Base-by-base conservation (phyloP, 129 eudicot species). In the Gnaphalium uliginosum region DNA sequence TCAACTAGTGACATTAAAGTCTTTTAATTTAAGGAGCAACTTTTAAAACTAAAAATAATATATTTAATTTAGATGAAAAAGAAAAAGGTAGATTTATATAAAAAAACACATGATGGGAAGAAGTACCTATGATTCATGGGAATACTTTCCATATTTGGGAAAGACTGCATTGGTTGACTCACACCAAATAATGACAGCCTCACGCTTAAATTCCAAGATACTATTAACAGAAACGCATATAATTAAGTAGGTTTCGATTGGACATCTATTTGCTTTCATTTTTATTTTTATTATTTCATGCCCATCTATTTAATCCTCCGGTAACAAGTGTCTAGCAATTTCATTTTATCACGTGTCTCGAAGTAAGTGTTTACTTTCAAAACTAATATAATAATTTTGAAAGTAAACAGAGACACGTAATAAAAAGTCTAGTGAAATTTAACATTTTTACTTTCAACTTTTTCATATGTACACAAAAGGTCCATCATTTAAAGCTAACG, bases 201-300 rank as follows among this genome's bases (percentile, higher is more conserved):
- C 81, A 67, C 60, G 68, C 18, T 76, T 23, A 56, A 17, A 76
- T 76, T 76, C 79, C 17, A 50, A 65, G 63, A 75, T 30, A 32
- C 73, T 32, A 76, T 23, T 24, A 48, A 66, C 14, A 25, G 25
- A 75, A 76, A 66, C 66, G 73, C 48, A 41, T 41, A 9, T 1
- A 35, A 35, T 35, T 35, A 30, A 75, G 53, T 75, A 65, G 79
- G 79, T 65, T 72, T 8, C 50, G 79, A 75, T 75, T 50, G 29
- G 79, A 75, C 79, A 75, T 59, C 58, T 2, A 35, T 7, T 35
- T 35, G n/a, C n/a, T n/a, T n/a, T n/a, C n/a, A n/a, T 35, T 7
- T 35, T 35, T 3, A 35, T 35, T 35, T 35, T 35, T 35, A n/a
- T n/a, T n/a, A n/a, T n/a, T n/a, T n/a, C n/a, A n/a, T n/a, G n/a